Evolutionary conservation across 805 yeast species (phyloP), one percentile per base, ranked within the genome.

Genomic region (Candida insectalens): DNA sequence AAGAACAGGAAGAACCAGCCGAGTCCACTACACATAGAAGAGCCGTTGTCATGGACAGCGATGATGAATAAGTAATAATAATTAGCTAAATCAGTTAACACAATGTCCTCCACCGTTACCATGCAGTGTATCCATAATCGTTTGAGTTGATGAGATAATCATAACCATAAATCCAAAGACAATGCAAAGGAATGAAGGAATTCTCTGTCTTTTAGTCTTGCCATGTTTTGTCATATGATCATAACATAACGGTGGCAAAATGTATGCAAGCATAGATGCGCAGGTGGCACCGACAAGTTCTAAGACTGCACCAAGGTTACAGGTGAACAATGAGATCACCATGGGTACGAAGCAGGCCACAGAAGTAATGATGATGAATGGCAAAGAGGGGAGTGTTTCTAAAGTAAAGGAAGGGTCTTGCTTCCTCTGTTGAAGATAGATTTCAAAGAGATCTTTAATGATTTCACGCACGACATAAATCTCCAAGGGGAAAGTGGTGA

Each of bases 241-340:
- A 46, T 69, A 82, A 46, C 96, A 88, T 52, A 79, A 53, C 3
- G 96, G 95, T 0, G 97, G 97, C 13, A 88, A 60, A 16, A 88
- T 84, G 51, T 83, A 88, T 0, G 97, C 96, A 80, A 89, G 78
- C 25, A 83, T 63, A 14, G 94, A 84, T 0, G 96, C 96, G 0
- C 95, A 81, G 0, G 95, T 81, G 0, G 96, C 88, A 2, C 97
- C 97, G 21, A 85, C 87, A 3, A 88, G 65, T 50, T 89, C 96
- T 27, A 88, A 63, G 19, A 89, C 78, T 9, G 92, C 82, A 1
- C 97, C 97, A 36, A 88, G 63, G 43, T 87, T 84, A 50, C 96
- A 88, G 0, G 96, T 84, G 37, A 76, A 57, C 21, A 89, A 60
- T 0, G 96, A 69, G 2, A 85, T 77, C 0, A 71, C 48, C 88